phyloP scores from a whole-genome alignment of 1,284 basidiomycete species.

The Fomitopsis betulina region DNA sequence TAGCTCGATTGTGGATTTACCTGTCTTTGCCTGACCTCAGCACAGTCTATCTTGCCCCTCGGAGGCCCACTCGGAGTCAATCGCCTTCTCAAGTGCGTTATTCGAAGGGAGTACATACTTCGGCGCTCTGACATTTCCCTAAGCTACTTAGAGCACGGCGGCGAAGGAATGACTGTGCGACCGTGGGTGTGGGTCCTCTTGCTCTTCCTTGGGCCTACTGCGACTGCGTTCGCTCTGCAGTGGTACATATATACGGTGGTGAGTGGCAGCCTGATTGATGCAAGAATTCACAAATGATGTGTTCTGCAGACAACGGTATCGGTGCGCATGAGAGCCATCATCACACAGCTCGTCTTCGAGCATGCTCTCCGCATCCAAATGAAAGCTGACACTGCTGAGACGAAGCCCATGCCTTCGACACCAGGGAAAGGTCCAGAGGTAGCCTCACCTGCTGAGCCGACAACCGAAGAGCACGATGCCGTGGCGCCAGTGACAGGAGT shows the following conservation, averaged over 20 bases:
- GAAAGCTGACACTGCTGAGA: slow-evolving; percentile 30
- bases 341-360: slow-evolving; percentile 55
- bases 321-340: slow-evolving; percentile 42
- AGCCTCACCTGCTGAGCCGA: slow-evolving; percentile 15
- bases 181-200: slow-evolving; percentile 61
- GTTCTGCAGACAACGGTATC: slow-evolving; percentile 26
- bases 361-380: slow-evolving; percentile 55
- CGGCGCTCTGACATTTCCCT: background rate
- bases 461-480: slow-evolving; percentile 9
- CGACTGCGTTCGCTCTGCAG: slow-evolving; percentile 34
- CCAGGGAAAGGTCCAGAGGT: slow-evolving; percentile 22
- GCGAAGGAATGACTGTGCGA: slow-evolving; percentile 31
- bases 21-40: background rate
- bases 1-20: too few relatives aligned
- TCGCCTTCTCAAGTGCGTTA: slow-evolving; percentile 30
- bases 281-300: background rate
- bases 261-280: background rate
- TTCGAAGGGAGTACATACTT: background rate
- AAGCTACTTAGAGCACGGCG: slow-evolving; percentile 39
- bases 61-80: slow-evolving; percentile 42
- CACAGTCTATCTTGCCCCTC: slow-evolving; percentile 26
- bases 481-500: background rate
- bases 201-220: slow-evolving; percentile 54
- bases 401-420: slow-evolving; percentile 15
- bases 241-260: slow-evolving; percentile 30